Evolutionary conservation across 371 early-diverging fungal species (phyloP).

Genomic region (Blastocladiella emersonii): DNA sequence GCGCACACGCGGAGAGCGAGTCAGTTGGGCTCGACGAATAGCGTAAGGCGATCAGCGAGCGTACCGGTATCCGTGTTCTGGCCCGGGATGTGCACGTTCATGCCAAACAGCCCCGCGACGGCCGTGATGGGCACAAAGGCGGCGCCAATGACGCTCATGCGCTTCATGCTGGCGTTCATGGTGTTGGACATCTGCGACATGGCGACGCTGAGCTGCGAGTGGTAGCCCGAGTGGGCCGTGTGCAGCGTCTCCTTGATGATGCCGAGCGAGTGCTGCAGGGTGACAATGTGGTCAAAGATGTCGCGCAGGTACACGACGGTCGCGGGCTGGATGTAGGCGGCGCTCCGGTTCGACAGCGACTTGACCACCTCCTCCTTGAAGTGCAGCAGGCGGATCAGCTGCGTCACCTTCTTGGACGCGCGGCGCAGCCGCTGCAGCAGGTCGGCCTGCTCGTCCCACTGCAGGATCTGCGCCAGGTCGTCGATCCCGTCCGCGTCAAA

Average conservation of each 20-base stretch:
- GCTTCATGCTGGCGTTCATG: slow-evolving; percentile 17
- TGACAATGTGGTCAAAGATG: slow-evolving; percentile 6
- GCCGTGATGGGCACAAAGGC: slow-evolving; percentile 33
- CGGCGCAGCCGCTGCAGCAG: slow-evolving; percentile 13
- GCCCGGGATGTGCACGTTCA: too few relatives aligned
- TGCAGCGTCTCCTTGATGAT: background rate
- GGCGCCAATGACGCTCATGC: slow-evolving; percentile 15
- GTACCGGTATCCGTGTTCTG: too few relatives aligned
- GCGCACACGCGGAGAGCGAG: too few relatives aligned
- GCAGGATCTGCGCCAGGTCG: slow-evolving; percentile 13
- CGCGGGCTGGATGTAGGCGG: background rate
- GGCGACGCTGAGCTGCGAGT: slow-evolving; percentile 15
- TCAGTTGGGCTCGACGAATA: too few relatives aligned
- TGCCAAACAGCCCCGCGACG: slow-evolving; percentile 31
- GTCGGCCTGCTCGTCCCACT: slow-evolving; percentile 11
- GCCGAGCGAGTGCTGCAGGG: slow-evolving; percentile 1
- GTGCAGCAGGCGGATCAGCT: slow-evolving; percentile 8
- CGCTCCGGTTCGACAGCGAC: slow-evolving; percentile 7
- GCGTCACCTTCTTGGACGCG: slow-evolving; percentile 11
- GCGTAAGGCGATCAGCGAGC: too few relatives aligned
- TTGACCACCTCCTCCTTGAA: slow-evolving; percentile 11
- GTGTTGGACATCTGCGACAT: slow-evolving; percentile 10
- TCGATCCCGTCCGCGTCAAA: slow-evolving; percentile 15
- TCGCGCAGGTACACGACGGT: slow-evolving; percentile 7
- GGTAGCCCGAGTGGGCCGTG: background rate